Percentiles rank a stretch among this genome's conserved stretches.
These are phyloP conservation scores for Viridothelium virens DNA, from an alignment of 495 filamentous ascomycete genomes.

Conservation along the genomic window DNA sequence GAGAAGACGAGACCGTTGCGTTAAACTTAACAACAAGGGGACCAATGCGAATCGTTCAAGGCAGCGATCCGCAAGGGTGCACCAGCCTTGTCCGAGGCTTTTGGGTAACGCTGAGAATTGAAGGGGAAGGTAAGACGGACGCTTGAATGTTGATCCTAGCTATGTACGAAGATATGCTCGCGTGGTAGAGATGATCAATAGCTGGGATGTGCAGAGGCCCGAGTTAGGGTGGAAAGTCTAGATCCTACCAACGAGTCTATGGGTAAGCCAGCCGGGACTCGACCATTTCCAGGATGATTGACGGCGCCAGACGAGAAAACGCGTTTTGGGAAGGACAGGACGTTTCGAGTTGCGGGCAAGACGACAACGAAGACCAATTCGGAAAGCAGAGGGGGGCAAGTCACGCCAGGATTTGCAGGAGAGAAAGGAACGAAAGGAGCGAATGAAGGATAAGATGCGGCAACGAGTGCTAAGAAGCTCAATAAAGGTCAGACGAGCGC, in stretches of 20 bases:
- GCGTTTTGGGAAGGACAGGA: constrained; percentile 10
- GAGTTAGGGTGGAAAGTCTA: constrained; percentile 9
- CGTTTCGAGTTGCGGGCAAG: constrained; percentile 11
- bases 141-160: constrained; percentile 6
- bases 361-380: constrained; percentile 8
- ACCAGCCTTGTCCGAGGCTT: not conserved
- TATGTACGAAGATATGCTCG: constrained; percentile 5
- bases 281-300: constrained; percentile 12
- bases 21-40: constrained; percentile 5
- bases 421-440: constrained; percentile 9
- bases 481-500: constrained; percentile 4
- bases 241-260: not conserved
- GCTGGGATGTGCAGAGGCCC: constrained; percentile 11
- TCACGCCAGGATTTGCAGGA: constrained; percentile 1
- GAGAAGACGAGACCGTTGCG: constrained; percentile 2
- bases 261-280: constrained; percentile 1
- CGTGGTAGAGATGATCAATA: constrained; percentile 7
- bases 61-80: not conserved
- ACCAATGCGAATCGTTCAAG: constrained; percentile 1
- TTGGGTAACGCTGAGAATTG: constrained; percentile 6
- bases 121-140: constrained; percentile 5
- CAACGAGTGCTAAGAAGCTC: not conserved
- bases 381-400: not conserved
- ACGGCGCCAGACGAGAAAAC: constrained; percentile 9
- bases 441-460: constrained; percentile 3